Percentiles rank a stretch among this genome's conserved stretches.
These are phyloP conservation scores for Mucor saturninus DNA, from an alignment of 371 early-diverging fungal species.

Conservation along the genomic window DNA sequence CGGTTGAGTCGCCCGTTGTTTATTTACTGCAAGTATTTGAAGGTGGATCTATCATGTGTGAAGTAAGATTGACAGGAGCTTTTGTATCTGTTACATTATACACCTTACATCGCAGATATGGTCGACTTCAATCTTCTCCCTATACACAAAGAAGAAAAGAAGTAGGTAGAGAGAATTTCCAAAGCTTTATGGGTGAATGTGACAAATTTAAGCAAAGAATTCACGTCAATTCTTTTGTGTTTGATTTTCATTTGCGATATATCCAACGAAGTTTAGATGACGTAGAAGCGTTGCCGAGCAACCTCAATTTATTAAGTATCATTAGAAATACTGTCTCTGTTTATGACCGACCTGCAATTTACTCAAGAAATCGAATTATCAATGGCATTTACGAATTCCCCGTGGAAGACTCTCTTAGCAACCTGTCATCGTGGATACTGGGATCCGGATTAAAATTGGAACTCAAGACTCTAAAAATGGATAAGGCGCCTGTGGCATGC, in stretches of 20 bases:
- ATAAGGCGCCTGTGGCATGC: conserved; percentile 35
- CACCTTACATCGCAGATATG: conserved; percentile 70
- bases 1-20: conserved; percentile 59
- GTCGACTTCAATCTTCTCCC: conserved; percentile 56
- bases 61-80: conserved; percentile 70
- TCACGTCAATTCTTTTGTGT: conserved; percentile 83
- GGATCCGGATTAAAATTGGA: conserved; percentile 70
- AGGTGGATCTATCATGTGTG: conserved; percentile 76
- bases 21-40: conserved; percentile 70
- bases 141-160: conserved; percentile 56
- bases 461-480: conserved; percentile 38
- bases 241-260: conserved; percentile 79
- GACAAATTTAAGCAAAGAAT: conserved; percentile 67
- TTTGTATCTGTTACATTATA: conserved; percentile 79
- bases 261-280: conserved; percentile 65
- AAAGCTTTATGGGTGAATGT: conserved; percentile 72
- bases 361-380: conserved; percentile 67
- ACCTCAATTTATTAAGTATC: conserved; percentile 65
- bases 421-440: conserved; percentile 69
- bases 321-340: conserved; percentile 62
- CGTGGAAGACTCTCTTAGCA: conserved; percentile 39
- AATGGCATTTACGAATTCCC: conserved; percentile 50
- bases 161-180: conserved; percentile 57
- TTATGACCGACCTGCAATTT: conserved; percentile 66
- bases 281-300: conserved; percentile 38